Evolutionary conservation across 1,139 yeast genomes (phyloP).

Genomic region (Geotrichum histeridarum): DNA sequence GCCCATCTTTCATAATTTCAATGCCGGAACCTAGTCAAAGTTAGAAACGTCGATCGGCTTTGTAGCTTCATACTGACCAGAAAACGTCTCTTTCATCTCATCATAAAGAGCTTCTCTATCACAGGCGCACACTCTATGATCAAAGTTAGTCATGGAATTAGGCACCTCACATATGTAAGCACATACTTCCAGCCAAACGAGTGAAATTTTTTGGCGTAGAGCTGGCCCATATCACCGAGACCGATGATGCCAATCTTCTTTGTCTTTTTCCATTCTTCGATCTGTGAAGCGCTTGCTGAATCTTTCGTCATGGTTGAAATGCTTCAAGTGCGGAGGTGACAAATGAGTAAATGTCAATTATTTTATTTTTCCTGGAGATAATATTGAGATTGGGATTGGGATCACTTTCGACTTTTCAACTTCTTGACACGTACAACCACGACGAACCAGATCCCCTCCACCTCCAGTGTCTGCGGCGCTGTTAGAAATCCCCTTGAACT

Average conservation of each 20-base stretch:
- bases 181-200: slow-evolving; percentile 71
- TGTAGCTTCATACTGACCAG: slow-evolving; percentile 18
- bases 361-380: too few relatives aligned
- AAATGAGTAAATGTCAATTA: too few relatives aligned
- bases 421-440: slow-evolving; percentile 6
- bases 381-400: not conserved
- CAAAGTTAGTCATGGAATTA: not conserved
- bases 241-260: slow-evolving; percentile 86
- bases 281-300: slow-evolving; percentile 3
- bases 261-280: slow-evolving; percentile 36
- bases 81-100: slow-evolving; percentile 42
- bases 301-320: not conserved
- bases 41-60: not conserved
- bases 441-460: too few relatives aligned
- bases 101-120: slow-evolving; percentile 69
- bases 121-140: slow-evolving; percentile 66
- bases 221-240: slow-evolving; percentile 91
- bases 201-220: slow-evolving; percentile 74
- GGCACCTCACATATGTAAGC: not conserved
- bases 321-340: not conserved
- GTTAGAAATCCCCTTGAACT: not conserved
- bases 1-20: slow-evolving; percentile 66
- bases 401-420: not conserved
- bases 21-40: slow-evolving; percentile 41
- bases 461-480: not conserved